These are phyloP conservation scores for Hansenula anomala DNA, from an alignment of 1,139 yeast genomes.

Conservation along the genomic window DNA sequence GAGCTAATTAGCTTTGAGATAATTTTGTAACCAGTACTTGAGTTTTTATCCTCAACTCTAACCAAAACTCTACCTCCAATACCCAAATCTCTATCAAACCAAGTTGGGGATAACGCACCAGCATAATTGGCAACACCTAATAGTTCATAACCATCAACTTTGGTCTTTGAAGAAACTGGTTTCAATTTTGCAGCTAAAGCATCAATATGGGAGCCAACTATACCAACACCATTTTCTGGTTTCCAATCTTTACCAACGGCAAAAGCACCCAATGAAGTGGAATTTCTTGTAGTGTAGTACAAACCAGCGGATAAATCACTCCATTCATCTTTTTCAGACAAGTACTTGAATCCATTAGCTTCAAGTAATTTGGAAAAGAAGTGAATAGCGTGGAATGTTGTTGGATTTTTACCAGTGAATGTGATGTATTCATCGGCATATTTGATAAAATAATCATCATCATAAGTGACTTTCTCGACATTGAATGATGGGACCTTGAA, in stretches of 20 bases:
- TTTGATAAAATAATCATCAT: constrained; percentile 27
- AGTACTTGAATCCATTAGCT: constrained; percentile 46
- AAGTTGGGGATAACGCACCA: constrained; percentile 47
- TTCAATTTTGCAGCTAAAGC: constrained; percentile 53
- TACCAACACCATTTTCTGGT: constrained; percentile 51
- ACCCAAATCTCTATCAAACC: constrained; percentile 70
- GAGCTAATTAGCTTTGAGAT: constrained; percentile 46
- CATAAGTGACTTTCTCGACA: background rate
- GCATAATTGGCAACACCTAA: constrained; percentile 68
- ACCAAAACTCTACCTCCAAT: constrained; percentile 58
- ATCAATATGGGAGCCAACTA: constrained; percentile 59
- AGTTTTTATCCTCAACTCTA: constrained; percentile 23
- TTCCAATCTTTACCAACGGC: constrained; percentile 54
- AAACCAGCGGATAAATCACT: constrained; percentile 34
- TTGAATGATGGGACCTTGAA: background rate
- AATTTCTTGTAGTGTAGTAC: constrained; percentile 54
- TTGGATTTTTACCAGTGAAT: constrained; percentile 57
- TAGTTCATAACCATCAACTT: constrained; percentile 54
- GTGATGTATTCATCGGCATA: constrained; percentile 49
- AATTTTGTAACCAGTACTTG: constrained; percentile 27
- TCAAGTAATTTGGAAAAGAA: constrained; percentile 39
- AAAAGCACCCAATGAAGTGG: constrained; percentile 53
- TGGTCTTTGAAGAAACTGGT: constrained; percentile 44
- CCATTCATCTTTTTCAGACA: constrained; percentile 51
- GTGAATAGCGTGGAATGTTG: constrained; percentile 54